Percentiles rank a stretch among this genome's conserved stretches.
Conservation (phyloP, 2,329 filamentous ascomycete species). For the Paecilomyces variotii region DNA sequence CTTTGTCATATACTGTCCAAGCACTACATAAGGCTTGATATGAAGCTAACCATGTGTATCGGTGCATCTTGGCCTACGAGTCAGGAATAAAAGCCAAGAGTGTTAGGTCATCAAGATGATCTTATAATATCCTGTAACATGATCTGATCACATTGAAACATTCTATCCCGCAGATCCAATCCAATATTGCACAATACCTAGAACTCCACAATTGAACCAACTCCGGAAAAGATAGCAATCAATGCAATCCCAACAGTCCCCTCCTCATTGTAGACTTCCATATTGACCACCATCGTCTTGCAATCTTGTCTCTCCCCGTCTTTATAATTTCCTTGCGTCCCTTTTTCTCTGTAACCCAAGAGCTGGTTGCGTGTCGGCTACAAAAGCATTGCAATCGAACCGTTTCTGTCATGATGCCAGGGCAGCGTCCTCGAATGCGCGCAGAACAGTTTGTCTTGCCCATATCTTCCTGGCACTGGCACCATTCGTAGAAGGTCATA, state of each 20-base stretch:
- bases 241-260: background rate
- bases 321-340: conserved; percentile 11
- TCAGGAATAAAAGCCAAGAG: no score
- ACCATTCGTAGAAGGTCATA: conserved; percentile 30
- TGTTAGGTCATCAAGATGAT: no score
- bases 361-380: conserved; percentile 23
- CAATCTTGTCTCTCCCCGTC: conserved; percentile 2
- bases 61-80: no score
- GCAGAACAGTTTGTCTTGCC: conserved; percentile 22
- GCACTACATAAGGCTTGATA: no score
- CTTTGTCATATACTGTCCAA: no score
- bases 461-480: conserved; percentile 29
- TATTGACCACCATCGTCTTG: background rate
- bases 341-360: conserved; percentile 24
- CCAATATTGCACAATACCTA: background rate
- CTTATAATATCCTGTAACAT: no score
- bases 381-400: conserved; percentile 35
- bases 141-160: no score
- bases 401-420: conserved; percentile 24
- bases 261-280: background rate
- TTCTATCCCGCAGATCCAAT: background rate
- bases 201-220: background rate
- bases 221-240: background rate
- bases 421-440: conserved; percentile 19
- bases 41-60: no score